phyloP scores from a whole-genome alignment of 2,329 filamentous ascomycete genomes.

The Dothideomycetes sp. region DNA sequence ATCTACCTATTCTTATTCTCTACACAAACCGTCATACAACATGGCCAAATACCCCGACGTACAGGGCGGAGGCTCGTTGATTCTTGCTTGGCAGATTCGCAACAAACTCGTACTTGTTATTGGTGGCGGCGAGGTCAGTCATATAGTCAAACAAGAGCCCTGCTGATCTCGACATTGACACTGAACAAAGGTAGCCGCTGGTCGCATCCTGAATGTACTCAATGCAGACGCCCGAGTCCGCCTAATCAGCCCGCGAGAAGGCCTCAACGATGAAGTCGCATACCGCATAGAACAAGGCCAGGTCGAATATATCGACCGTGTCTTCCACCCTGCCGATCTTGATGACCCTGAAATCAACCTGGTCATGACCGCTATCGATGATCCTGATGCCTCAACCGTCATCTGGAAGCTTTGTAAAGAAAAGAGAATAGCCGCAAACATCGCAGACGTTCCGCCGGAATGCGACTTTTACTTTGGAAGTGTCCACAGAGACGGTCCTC shows the following conservation, averaged over 20 bases:
- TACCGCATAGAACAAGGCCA: slow-evolving; percentile 67
- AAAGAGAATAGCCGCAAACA: slow-evolving; percentile 77
- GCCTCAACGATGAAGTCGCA: slow-evolving; percentile 81
- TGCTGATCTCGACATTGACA: slow-evolving; percentile 27
- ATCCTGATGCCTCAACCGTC: slow-evolving; percentile 76
- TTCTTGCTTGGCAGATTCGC: slow-evolving; percentile 91
- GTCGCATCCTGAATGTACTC: slow-evolving; percentile 85
- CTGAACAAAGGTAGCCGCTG: slow-evolving; percentile 71
- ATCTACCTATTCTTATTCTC: no score
- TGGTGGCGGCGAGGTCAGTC: slow-evolving; percentile 80
- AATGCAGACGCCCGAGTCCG: slow-evolving; percentile 89
- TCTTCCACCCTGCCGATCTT: slow-evolving; percentile 80
- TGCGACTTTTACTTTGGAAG: slow-evolving; percentile 99
- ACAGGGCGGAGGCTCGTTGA: slow-evolving; percentile 83
- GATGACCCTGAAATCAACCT: slow-evolving; percentile 61
- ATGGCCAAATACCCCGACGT: slow-evolving; percentile 63
- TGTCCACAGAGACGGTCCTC: slow-evolving; percentile 84
- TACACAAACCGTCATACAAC: slow-evolving; percentile 14
- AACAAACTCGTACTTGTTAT: slow-evolving; percentile 85
- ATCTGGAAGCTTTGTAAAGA: slow-evolving; percentile 94
- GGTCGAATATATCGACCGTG: slow-evolving; percentile 70
- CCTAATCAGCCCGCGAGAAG: slow-evolving; percentile 68
- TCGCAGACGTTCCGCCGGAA: slow-evolving; percentile 91
- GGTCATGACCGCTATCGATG: slow-evolving; percentile 89
- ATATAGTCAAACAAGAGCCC: slow-evolving; percentile 9